Conservation (phyloP, 2,329 filamentous ascomycete species). For the Pseudocercospora cruenta region DNA sequence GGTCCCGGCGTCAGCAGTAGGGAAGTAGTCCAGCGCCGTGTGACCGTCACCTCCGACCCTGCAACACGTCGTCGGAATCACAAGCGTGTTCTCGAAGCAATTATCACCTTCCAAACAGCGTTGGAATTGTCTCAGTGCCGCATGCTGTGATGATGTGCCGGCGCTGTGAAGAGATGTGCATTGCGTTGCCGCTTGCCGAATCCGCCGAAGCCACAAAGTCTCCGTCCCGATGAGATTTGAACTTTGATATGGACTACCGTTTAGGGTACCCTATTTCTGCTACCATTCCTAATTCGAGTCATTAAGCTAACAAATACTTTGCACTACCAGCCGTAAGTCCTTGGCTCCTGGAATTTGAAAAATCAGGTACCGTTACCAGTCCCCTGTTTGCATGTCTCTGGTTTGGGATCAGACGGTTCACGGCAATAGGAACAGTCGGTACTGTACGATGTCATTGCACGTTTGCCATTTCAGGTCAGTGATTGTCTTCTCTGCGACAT, state of each 20-base stretch:
- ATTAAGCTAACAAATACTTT: neutral
- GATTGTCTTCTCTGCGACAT: neutral
- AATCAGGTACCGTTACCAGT: neutral
- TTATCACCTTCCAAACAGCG: neutral
- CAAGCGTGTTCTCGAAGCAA: neutral
- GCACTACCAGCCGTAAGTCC: neutral
- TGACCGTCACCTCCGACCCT: neutral
- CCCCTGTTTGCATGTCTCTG: neutral
- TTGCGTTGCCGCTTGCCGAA: neutral
- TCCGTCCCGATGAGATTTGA: neutral
- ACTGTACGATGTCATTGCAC: neutral
- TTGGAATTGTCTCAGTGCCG: neutral
- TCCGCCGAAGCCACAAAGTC: neutral
- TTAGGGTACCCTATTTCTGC: neutral
- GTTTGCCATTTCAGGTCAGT: neutral
- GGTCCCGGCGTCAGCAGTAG: too few relatives aligned
- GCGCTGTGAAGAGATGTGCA: too few relatives aligned
- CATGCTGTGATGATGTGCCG: neutral
- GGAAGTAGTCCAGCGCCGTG: too few relatives aligned
- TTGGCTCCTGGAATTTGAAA: neutral
- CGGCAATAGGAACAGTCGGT: neutral
- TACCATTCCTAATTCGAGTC: neutral
- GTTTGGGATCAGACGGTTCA: neutral
- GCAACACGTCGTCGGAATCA: neutral
- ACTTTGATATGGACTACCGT: neutral